These are phyloP conservation scores for Leccinum pachyderme DNA, from an alignment of 1,284 basidiomycete genomes.

Conservation along the genomic window DNA sequence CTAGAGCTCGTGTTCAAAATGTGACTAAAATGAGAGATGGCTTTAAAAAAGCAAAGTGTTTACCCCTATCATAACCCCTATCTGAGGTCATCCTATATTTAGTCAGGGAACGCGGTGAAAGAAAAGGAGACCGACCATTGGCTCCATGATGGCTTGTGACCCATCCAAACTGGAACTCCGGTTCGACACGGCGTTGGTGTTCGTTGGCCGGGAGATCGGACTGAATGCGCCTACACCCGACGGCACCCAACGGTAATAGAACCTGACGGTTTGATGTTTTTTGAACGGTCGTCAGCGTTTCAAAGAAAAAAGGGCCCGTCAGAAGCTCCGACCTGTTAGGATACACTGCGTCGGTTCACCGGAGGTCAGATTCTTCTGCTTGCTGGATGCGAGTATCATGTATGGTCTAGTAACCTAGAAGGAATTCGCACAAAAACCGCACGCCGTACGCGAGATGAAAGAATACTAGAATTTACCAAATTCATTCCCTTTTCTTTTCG, in stretches of 20 bases:
- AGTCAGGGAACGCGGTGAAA: background rate
- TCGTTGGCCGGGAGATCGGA: background rate
- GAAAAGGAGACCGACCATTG: background rate
- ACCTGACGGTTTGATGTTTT: background rate
- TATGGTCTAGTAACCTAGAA: background rate
- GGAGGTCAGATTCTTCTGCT: background rate
- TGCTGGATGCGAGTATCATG: background rate
- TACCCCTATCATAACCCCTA: background rate
- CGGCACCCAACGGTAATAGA: background rate
- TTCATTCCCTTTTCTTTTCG: background rate
- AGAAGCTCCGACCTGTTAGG: background rate
- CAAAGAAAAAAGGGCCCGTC: background rate
- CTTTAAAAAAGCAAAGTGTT: background rate
- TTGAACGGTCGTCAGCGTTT: background rate
- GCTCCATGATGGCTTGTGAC: background rate
- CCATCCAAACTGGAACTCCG: background rate
- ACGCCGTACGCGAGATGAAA: background rate
- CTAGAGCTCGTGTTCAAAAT: background rate
- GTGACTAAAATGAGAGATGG: background rate
- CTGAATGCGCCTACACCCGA: background rate
- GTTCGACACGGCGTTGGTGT: background rate
- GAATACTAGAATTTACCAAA: background rate
- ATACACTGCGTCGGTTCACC: background rate
- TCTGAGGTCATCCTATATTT: background rate
- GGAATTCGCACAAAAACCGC: background rate